Evolutionary conservation across 371 early-diverging fungal species (phyloP).

Genomic region (Mortierella sp.): DNA sequence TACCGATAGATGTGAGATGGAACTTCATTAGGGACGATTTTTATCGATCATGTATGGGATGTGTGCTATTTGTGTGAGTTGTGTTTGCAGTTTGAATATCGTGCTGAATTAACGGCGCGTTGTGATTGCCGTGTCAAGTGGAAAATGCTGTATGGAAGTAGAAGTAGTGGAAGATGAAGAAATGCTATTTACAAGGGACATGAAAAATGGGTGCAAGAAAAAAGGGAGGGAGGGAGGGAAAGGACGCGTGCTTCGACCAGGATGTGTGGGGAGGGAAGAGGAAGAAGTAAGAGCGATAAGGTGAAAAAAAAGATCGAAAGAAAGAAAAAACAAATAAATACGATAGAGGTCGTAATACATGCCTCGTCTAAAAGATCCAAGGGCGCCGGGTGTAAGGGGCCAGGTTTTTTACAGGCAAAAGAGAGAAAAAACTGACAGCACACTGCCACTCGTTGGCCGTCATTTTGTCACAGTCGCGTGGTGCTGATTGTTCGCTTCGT

Average conservation of each 20-base stretch:
- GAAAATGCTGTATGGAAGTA: not conserved
- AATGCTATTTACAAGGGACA: not conserved
- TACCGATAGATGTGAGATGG: conserved; percentile 20
- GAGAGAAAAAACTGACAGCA: not conserved
- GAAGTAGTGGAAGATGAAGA: not conserved
- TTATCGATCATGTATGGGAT: not conserved
- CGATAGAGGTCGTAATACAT: too few species aligned
- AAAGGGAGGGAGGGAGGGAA: not conserved
- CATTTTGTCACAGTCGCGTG: not conserved
- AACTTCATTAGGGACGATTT: conserved; percentile 18
- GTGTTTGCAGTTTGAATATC: not conserved
- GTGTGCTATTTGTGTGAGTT: not conserved
- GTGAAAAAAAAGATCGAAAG: not conserved
- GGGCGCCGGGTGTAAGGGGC: not conserved
- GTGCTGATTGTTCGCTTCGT: not conserved
- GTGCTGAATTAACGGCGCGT: not conserved
- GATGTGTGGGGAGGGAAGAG: not conserved
- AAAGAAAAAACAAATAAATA: not conserved
- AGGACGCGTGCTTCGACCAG: not conserved
- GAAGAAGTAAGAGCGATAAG: not conserved
- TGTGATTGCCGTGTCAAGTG: too few species aligned
- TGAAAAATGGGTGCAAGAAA: not conserved
- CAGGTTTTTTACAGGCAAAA: not conserved
- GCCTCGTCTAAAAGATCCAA: not conserved
- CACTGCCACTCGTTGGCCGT: not conserved